Evolutionary conservation across 2,329 filamentous ascomycete genomes (phyloP).

Genomic region (Xylaria sp.): DNA sequence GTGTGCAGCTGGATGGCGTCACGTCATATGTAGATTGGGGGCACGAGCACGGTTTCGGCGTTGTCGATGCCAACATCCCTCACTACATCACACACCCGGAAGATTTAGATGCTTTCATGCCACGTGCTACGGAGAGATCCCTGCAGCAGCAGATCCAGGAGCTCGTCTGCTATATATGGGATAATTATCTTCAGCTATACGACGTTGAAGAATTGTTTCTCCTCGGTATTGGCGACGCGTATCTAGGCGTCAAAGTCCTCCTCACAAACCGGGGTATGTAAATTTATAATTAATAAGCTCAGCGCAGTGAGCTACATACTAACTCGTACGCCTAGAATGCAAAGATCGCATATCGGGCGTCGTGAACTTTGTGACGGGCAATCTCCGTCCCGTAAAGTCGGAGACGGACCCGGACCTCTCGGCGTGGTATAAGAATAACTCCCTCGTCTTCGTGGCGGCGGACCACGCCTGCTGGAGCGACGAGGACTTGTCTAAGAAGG

Average conservation of each 20-base stretch:
- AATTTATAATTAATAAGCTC: background rate
- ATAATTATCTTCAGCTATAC: conserved; percentile 91
- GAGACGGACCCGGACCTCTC: conserved; percentile 79
- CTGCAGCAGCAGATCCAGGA: conserved; percentile 74
- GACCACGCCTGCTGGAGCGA: conserved; percentile 82
- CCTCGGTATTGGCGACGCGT: conserved; percentile 90
- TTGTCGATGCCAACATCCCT: conserved; percentile 93
- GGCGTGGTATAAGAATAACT: conserved; percentile 86
- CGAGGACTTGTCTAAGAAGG: conserved; percentile 67
- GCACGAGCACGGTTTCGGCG: conserved; percentile 76
- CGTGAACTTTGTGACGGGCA: conserved; percentile 83
- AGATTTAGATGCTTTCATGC: conserved; percentile 62
- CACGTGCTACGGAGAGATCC: conserved; percentile 57
- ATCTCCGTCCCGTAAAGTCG: conserved; percentile 80
- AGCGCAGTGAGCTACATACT: conserved; percentile 21
- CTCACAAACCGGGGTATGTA: conserved; percentile 77
- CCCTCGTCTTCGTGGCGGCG: conserved; percentile 79
- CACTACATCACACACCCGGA: conserved; percentile 75
- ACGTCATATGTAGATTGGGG: conserved; percentile 89
- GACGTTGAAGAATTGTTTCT: conserved; percentile 81
- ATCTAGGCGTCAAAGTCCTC: conserved; percentile 83
- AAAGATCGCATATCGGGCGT: conserved; percentile 76
- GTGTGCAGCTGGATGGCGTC: conserved; percentile 77
- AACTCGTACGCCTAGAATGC: conserved; percentile 59
- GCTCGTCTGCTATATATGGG: conserved; percentile 89